Evolutionary conservation across 805 yeast species (phyloP).

Genomic region (Clavispora santaluciae): DNA sequence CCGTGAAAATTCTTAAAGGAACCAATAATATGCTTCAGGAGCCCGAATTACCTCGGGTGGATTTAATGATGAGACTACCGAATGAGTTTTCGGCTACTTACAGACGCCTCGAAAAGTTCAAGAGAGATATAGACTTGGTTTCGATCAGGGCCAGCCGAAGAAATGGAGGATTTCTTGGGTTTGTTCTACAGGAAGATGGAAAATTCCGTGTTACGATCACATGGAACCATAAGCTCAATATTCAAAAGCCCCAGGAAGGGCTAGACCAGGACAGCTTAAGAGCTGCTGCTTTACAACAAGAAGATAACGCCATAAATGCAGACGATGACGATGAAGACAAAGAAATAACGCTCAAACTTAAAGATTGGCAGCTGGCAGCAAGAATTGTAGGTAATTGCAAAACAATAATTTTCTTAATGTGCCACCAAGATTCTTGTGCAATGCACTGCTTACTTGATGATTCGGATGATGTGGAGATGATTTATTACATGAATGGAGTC

Average conservation of each 20-base stretch:
- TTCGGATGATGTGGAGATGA: conserved; percentile 57
- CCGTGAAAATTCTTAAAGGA: conserved; percentile 57
- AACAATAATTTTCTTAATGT: conserved; percentile 54
- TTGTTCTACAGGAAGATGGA: conserved; percentile 52
- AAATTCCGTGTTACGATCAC: conserved; percentile 47
- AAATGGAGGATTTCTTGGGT: conserved; percentile 44
- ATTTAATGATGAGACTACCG: conserved; percentile 51
- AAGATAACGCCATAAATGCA: conserved; percentile 8
- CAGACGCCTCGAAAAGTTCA: conserved; percentile 63
- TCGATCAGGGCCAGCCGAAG: conserved; percentile 45
- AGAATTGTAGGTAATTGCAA: conserved; percentile 58
- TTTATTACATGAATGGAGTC: conserved; percentile 51
- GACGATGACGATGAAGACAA: conserved; percentile 24
- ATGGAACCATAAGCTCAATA: conserved; percentile 54
- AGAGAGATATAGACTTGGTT: conserved; percentile 43
- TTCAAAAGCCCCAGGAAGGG: conserved; percentile 28
- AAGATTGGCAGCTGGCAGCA: conserved; percentile 67
- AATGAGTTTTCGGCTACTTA: conserved; percentile 48
- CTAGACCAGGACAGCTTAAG: conserved; percentile 21
- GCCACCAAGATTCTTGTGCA: conserved; percentile 55
- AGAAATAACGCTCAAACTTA: conserved; percentile 49
- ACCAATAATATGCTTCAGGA: conserved; percentile 50
- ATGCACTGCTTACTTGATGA: conserved; percentile 66
- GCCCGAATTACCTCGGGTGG: conserved; percentile 56
- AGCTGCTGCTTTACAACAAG: conserved; percentile 12